These are phyloP conservation scores for Boletus huronensis DNA, from an alignment of 768 basidiomycete genomes.

Conservation along the genomic window DNA sequence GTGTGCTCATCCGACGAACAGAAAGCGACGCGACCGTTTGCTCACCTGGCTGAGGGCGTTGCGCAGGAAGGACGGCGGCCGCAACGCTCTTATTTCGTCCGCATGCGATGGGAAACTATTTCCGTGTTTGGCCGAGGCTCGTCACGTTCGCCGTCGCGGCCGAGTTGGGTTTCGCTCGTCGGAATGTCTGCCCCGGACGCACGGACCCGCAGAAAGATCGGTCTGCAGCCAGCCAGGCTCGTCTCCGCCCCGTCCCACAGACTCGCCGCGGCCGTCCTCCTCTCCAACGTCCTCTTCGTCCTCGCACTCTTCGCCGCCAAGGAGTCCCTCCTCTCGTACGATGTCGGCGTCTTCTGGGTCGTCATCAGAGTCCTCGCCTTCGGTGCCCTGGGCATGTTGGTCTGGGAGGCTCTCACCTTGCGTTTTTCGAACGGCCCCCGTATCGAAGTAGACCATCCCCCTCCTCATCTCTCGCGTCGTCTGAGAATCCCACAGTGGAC, in stretches of 20 bases:
- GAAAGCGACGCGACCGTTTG: neutral
- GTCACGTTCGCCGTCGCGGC: too few relatives aligned
- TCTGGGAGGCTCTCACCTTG: conserved; percentile 57
- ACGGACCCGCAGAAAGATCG: conserved; percentile 61
- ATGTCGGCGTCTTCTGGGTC: conserved; percentile 74
- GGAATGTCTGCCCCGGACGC: conserved; percentile 65
- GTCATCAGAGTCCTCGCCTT: conserved; percentile 69
- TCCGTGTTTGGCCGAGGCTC: too few relatives aligned
- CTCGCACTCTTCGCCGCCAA: conserved; percentile 60
- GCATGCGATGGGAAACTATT: conserved; percentile 13
- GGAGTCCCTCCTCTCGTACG: conserved; percentile 61
- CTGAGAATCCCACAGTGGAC: conserved; percentile 53
- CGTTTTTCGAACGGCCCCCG: conserved; percentile 50
- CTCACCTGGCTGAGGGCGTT: conserved; percentile 19
- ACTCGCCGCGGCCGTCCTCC: conserved; percentile 49
- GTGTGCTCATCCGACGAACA: conserved; percentile 41
- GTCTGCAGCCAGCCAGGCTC: conserved; percentile 48
- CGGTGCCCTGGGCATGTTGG: conserved; percentile 60
- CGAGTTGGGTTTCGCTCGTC: conserved; percentile 13
- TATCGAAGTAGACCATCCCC: conserved; percentile 52
- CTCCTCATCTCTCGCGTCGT: conserved; percentile 1
- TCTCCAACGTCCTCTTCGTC: conserved; percentile 64
- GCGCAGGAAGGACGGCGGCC: neutral
- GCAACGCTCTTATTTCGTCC: too few relatives aligned
- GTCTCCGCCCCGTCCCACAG: conserved; percentile 37